Base-by-base conservation (phyloP, 176 grass and related monocot genomes). In the Musa itinerans region DNA sequence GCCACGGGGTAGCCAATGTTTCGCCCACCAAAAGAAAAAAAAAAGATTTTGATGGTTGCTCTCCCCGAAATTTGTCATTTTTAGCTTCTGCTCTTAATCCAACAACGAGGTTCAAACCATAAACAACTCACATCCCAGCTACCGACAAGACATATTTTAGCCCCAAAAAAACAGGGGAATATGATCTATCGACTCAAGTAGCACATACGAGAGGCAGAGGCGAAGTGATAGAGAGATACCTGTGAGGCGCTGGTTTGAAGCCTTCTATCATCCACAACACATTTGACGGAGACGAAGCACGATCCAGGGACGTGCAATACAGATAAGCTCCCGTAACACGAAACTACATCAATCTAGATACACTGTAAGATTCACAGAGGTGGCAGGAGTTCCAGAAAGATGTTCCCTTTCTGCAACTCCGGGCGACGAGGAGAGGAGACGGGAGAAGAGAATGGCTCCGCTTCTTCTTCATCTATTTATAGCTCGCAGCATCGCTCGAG, bases 311-410 rank as follows among this genome's bases (percentile, higher is more conserved):
- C 17, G 19, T 61, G 57, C 57, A 21, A 61, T n/a, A 19, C 17
- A 61, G 57, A 61, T 43, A 61, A 21, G 57, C 57, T 61, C 57
- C 8, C 15, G n/a, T n/a, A 3, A 61, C 57, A 61, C 17, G 57
- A n/a, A 61, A 61, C 57, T n/a, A 61, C 57, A 61, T 15, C 57
- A 61, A 61, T 61, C 57, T 61, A 61, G 16, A 61, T 61, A 61
- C 57, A 61, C 13, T 20, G 20, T 61, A 61, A 61, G 17, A 61
- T 61, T 11, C 24, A 67, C 24, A 27, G 22, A 67, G 65, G 27
- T 8, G 8, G 25, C 27, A 25, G 23, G 1, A 43, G 27, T 2
- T 34, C 11, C 14, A 16, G 34, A 34, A 34, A 15, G 24, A 34
- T 34, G 14, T 66, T 26, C 25, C 15, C 65, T 34, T 34, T 68